Percentiles rank a stretch among this genome's conserved stretches.
These are phyloP conservation scores for Ascochyta clinopodiicola DNA, from an alignment of 2,329 filamentous ascomycete genomes.

Conservation along the genomic window DNA sequence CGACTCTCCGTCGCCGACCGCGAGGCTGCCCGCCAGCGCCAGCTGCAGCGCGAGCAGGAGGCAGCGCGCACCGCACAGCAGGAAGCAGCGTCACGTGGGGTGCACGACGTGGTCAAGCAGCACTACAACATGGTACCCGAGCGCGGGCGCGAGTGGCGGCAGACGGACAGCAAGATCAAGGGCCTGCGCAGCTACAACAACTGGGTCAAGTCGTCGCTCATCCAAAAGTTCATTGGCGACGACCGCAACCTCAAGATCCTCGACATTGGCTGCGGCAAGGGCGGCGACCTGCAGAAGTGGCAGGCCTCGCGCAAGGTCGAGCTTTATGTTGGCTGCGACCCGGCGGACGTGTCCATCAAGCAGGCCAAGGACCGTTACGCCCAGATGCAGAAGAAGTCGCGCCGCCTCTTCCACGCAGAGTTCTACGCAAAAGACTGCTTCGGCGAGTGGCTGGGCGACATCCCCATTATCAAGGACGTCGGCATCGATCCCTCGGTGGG, in stretches of 20 bases:
- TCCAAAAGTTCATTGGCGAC: slow-evolving; percentile 79
- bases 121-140: slow-evolving; percentile 98
- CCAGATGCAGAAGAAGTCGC: slow-evolving; percentile 68
- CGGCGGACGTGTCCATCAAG: slow-evolving; percentile 88
- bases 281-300: slow-evolving; percentile 95
- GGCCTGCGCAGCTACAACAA: slow-evolving; percentile 96
- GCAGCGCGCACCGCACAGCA: slow-evolving; percentile 57
- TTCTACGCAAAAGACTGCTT: slow-evolving; percentile 95
- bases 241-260: slow-evolving; percentile 74
- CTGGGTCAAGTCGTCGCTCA: slow-evolving; percentile 97
- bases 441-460: slow-evolving; percentile 78
- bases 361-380: slow-evolving; percentile 87
- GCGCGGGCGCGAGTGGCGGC: slow-evolving; percentile 91
- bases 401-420: slow-evolving; percentile 78
- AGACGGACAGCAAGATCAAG: slow-evolving; percentile 93
- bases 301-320: slow-evolving; percentile 88
- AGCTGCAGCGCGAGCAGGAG: slow-evolving; percentile 50
- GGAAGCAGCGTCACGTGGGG: slow-evolving; percentile 59
- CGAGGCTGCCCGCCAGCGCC: slow-evolving; percentile 67
- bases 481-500: slow-evolving; percentile 79
- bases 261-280: slow-evolving; percentile 96
- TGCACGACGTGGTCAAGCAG: slow-evolving; percentile 85
- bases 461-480: slow-evolving; percentile 82
- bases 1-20: slow-evolving; percentile 73
- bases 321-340: slow-evolving; percentile 92